These are phyloP conservation scores for Ganoderma boninense DNA, from an alignment of 1,284 basidiomycete species.

Conservation along the genomic window DNA sequence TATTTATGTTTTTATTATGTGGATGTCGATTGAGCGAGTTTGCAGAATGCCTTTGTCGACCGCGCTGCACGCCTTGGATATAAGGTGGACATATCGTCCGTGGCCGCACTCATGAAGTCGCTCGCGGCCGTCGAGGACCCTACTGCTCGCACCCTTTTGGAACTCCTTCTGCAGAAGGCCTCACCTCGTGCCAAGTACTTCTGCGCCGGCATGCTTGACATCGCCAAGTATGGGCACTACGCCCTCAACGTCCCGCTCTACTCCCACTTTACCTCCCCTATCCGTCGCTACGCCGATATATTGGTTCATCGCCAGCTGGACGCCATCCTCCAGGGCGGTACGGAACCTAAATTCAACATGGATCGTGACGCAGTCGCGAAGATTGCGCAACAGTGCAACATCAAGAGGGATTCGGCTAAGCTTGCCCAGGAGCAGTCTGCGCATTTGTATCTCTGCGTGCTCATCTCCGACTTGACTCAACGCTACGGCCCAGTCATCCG, in stretches of 20 bases:
- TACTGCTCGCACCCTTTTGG: slow-evolving; percentile 76
- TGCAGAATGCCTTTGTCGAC: slow-evolving; percentile 76
- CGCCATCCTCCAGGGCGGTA: slow-evolving; percentile 79
- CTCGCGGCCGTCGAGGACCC: slow-evolving; percentile 80
- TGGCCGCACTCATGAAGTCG: slow-evolving; percentile 87
- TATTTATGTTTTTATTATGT: neutral
- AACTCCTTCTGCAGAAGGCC: slow-evolving; percentile 87
- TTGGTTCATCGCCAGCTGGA: slow-evolving; percentile 98
- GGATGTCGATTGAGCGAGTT: slow-evolving; percentile 19
- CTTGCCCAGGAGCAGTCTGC: slow-evolving; percentile 96
- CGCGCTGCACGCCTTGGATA: slow-evolving; percentile 88
- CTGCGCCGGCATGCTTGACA: slow-evolving; percentile 99
- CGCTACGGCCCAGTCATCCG: slow-evolving; percentile 95
- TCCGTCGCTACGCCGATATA: slow-evolving; percentile 94
- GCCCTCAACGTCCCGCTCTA: slow-evolving; percentile 92
- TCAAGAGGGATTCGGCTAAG: slow-evolving; percentile 90
- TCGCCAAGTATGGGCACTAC: slow-evolving; percentile 97
- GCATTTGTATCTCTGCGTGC: slow-evolving; percentile 94
- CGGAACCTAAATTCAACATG: slow-evolving; percentile 92
- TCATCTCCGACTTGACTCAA: slow-evolving; percentile 92
- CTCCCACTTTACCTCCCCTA: slow-evolving; percentile 97
- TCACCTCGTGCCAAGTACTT: slow-evolving; percentile 97
- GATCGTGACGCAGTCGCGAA: slow-evolving; percentile 98
- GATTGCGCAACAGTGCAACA: slow-evolving; percentile 97
- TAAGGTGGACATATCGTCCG: slow-evolving; percentile 81